Base-by-base conservation (phyloP, 768 basidiomycete species). In the Xerocomus brunneocitrinus region DNA sequence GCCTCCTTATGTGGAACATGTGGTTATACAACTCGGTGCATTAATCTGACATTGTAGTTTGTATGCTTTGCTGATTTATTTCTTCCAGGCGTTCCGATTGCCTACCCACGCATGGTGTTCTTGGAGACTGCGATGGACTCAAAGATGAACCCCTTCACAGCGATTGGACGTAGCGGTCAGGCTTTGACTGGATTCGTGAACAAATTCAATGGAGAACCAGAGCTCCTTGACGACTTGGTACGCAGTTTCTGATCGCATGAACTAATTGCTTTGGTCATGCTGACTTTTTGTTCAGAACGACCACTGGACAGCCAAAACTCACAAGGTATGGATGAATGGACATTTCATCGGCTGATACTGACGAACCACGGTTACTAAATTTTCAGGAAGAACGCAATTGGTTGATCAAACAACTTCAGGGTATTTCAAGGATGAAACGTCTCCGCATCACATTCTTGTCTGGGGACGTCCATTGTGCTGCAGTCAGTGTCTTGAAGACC, bases 91-190 rank as follows among this genome's bases (percentile, higher is more conserved):
- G 81, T 90, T 49, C 89, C 88, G 0, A 86, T 93, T 56, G 91
- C 91, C 5, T 98, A 98, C 66, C 95, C 95, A 30, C 86, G 95
- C 47, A 85, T 94, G 84, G 89, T 90, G 2, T 94, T 95, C 67
- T 72, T 97, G 57, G 95, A 90, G 68, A 74, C 71, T 24, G 80
- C 87, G 8, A 71, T 98, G 27, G 87, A 88, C 41, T 85, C 82
- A 30, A 93, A 87, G 69, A 76, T 87, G 47, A 98, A 98, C 66
- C 94, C 95, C 2, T 71, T 98, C 41, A 80, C 87, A 35, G 79
- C 84, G 4, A 74, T 98, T 8, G 89, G 87, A 8, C 79, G 82
- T 65, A 73, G 74, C 40, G 88, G 89, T 8, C 74, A 80, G 47
- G 87, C 87, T 19, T 66, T 92, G 40, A 79, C 80, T 30, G 87